Evolutionary conservation across 306 rosid genomes (phyloP), one percentile per base, ranked within the genome.

Genomic region (Chamaecrista fasciculata): DNA sequence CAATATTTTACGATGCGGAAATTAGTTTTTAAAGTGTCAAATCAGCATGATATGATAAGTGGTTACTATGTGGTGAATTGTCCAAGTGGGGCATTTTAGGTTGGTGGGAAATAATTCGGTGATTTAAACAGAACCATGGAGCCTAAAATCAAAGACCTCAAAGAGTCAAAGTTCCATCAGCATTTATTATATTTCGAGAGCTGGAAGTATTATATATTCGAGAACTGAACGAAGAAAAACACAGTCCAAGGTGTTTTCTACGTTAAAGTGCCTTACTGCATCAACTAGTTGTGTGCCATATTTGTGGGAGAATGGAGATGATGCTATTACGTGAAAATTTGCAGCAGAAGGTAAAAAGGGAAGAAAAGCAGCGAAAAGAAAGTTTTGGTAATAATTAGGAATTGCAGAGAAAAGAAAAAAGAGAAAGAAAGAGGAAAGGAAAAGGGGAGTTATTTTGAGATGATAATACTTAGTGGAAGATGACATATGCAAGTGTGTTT

Each of bases 381-480:
- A 84, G 84, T 77, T 25, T 36, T 68, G 78, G 82, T 79, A 81
- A 85, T 87, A 12, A 86, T 85, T 66, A 81, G 85, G 62, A 71
- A 37, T 87, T 81, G 85, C 70, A 77, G 81, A n/a, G n/a, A n/a
- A n/a, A n/a, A n/a, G n/a, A n/a, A n/a, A n/a, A n/a, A n/a, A n/a
- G n/a, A n/a, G n/a, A n/a, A n/a, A n/a, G 79, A 60, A 67, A 86
- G 75, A 82, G 85, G 74, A 81, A 79, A 75, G 72, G 75, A 62
- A 85, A 91, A 83, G 76, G 72, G 79, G 80, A 68, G 75, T 76
- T 57, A 19, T 19, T 81, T 56, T 62, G 82, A 75, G 80, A 71
- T 59, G 86, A 86, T 95, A 84, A 89, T 91, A 90, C 83, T 66
- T 78, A 71, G 84, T 82, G 97, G 86, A 85, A 78, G 90, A 87